Conservation (phyloP, 345 rosid genomes). For the Gossypium australe region DNA sequence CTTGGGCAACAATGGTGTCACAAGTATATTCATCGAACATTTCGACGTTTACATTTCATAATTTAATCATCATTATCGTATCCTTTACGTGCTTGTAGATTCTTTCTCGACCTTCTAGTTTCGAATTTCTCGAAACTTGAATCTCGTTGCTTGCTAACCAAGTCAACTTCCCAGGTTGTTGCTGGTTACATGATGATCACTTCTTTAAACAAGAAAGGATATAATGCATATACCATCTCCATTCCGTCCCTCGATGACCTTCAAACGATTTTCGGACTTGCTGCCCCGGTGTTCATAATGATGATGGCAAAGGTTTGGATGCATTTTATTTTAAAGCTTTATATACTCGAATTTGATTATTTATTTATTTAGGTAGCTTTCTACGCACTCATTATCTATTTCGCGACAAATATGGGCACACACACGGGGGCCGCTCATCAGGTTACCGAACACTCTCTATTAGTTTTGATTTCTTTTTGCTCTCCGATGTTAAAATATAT, state of each 20-base stretch:
- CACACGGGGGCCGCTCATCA: constrained; percentile 74
- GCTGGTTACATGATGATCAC: constrained; percentile 82
- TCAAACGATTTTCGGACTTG: constrained; percentile 49
- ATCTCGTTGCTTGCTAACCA: constrained; percentile 12
- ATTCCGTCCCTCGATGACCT: constrained; percentile 60
- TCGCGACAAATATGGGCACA: constrained; percentile 81
- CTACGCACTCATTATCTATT: constrained; percentile 65
- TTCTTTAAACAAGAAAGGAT: constrained; percentile 67
- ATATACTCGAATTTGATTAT: neutral
- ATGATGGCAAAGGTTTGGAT: constrained; percentile 61
- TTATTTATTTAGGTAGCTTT: constrained; percentile 56
- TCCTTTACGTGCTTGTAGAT: neutral
- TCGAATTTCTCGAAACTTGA: neutral
- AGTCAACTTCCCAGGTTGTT: constrained; percentile 43
- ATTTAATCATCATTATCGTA: neutral
- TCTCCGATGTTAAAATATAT: neutral
- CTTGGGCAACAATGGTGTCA: constrained; percentile 94
- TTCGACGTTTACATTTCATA: constrained; percentile 3
- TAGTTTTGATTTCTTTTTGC: neutral
- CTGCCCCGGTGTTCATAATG: constrained; percentile 76
- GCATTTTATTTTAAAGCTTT: neutral
- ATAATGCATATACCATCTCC: constrained; percentile 49
- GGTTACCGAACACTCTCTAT: constrained; percentile 27
- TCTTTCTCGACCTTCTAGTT: neutral
- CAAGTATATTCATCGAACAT: constrained; percentile 44